phyloP scores from a whole-genome alignment of 2,329 filamentous ascomycete species.

The Xylariaceae sp. region DNA sequence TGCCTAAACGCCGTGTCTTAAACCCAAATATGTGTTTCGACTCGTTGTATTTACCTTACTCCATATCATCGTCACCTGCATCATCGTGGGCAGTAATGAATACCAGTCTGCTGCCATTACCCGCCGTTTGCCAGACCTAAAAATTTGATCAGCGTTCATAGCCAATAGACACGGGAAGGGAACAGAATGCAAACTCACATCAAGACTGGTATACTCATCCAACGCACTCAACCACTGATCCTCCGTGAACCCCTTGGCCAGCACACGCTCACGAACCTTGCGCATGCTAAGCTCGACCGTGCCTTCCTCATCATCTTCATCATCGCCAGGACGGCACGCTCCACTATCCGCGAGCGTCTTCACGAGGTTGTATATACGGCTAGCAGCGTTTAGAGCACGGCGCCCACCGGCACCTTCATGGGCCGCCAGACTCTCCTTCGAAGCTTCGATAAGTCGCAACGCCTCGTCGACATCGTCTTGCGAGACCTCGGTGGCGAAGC shows the following conservation, averaged over 20 bases:
- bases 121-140: constrained; percentile 76
- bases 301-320: constrained; percentile 48
- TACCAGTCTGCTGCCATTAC: constrained; percentile 66
- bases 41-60: constrained; percentile 1
- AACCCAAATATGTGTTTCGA: too few species aligned
- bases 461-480: constrained; percentile 96
- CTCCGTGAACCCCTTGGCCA: constrained; percentile 95
- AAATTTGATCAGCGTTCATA: constrained; percentile 26
- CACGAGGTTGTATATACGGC: constrained; percentile 93
- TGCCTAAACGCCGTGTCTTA: too few species aligned
- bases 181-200: constrained; percentile 64
- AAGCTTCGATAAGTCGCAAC: constrained; percentile 84
- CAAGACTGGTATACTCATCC: constrained; percentile 82
- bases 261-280: constrained; percentile 84
- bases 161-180: background rate
- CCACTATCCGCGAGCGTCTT: constrained; percentile 83
- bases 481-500: constrained; percentile 81
- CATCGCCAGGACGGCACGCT: constrained; percentile 71
- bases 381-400: constrained; percentile 75
- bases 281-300: constrained; percentile 76
- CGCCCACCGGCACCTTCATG: constrained; percentile 57
- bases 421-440: constrained; percentile 83
- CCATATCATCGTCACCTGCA: constrained; percentile 23
- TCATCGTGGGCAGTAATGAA: constrained; percentile 55
- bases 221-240: constrained; percentile 86